Conservation (phyloP, 345 rosid species). For the Lepidium africanum region DNA sequence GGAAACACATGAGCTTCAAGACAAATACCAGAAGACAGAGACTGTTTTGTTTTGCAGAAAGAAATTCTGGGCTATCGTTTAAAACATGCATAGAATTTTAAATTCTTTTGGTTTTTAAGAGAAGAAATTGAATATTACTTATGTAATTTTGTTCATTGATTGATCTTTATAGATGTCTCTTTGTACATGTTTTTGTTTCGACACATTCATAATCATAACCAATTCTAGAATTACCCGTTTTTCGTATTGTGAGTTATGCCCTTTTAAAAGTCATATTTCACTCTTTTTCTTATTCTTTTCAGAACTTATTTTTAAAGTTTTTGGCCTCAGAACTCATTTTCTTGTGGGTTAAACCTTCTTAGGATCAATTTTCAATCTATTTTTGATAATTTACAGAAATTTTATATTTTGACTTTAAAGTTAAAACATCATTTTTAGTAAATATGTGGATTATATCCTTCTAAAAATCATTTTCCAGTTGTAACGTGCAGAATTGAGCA, state of each 20-base stretch:
- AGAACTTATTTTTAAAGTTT: too few species aligned
- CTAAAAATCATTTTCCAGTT: too few species aligned
- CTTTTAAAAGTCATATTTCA: too few species aligned
- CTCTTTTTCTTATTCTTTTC: too few species aligned
- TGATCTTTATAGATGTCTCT: not conserved
- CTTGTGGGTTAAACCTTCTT: too few species aligned
- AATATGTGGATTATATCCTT: too few species aligned
- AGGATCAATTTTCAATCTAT: too few species aligned
- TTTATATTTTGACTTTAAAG: too few species aligned
- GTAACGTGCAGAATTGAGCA: too few species aligned
- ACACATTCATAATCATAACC: not conserved
- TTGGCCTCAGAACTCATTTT: too few species aligned
- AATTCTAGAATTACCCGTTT: not conserved
- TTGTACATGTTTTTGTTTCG: constrained; percentile 4
- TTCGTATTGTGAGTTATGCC: not conserved
- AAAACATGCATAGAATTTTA: constrained; percentile 4
- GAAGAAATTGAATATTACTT: not conserved
- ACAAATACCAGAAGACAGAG: constrained; percentile 55
- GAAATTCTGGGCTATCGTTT: constrained; percentile 76
- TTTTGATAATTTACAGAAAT: too few species aligned
- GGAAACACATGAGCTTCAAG: constrained; percentile 41
- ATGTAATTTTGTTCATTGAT: constrained; percentile 15
- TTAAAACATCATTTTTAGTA: too few species aligned
- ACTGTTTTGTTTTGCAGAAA: constrained; percentile 69
- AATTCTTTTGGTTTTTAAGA: not conserved